phyloP scores from a whole-genome alignment of 768 basidiomycete species.

The Cytidiella melzeri region DNA sequence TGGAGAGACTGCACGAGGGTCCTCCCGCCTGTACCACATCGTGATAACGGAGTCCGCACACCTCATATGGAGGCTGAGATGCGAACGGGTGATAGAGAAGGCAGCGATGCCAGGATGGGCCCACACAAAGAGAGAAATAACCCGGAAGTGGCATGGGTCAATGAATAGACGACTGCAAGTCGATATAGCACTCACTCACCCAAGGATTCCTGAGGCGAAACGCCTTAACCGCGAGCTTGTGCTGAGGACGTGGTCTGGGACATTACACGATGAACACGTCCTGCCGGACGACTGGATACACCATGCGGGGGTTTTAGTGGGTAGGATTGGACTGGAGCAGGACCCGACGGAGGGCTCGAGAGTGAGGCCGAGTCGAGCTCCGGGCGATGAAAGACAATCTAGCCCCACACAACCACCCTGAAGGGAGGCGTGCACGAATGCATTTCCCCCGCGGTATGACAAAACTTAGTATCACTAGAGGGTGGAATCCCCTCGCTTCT shows the following conservation, averaged over 20 bases:
- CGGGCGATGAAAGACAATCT: no score
- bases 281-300: slow-evolving; percentile 2
- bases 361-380: no score
- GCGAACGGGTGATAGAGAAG: slow-evolving; percentile 4
- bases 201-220: background rate
- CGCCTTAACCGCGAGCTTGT: background rate
- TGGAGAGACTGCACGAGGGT: no score
- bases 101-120: background rate
- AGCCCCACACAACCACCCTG: no score
- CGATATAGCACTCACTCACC: background rate
- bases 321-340: no score
- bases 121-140: background rate
- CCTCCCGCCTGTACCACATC: slow-evolving; percentile 8
- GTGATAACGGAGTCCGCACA: slow-evolving; percentile 3
- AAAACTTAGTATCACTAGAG: no score
- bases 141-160: background rate
- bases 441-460: no score
- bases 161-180: slow-evolving; percentile 1
- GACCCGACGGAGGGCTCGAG: no score
- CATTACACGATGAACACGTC: background rate
- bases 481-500: no score
- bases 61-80: slow-evolving; percentile 12
- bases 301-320: no score
- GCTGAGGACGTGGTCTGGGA: background rate
- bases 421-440: no score